These are phyloP conservation scores for Eucalyptus grandis DNA, from an alignment of 345 rosid genomes.

Conservation along the genomic window DNA sequence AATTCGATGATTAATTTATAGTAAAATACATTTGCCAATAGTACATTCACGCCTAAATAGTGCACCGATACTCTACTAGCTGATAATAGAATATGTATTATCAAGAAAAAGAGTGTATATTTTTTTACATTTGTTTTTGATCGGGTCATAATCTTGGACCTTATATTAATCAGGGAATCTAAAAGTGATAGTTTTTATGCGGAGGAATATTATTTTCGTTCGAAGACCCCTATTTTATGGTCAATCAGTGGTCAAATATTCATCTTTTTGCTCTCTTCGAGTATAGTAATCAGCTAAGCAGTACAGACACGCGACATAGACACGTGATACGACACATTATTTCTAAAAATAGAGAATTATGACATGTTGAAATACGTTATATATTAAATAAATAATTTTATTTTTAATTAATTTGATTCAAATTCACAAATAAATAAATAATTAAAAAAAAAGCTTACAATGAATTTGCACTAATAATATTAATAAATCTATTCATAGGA, in stretches of 20 bases:
- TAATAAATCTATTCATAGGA: too few relatives aligned
- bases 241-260: background rate
- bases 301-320: accelerated
- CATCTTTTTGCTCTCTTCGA: background rate
- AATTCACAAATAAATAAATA: too few relatives aligned
- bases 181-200: background rate
- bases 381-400: too few relatives aligned
- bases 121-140: background rate
- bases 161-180: background rate
- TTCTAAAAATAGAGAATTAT: too few relatives aligned
- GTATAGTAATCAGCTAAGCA: background rate
- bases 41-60: background rate
- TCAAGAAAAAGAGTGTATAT: background rate
- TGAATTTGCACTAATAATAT: too few relatives aligned
- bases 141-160: background rate
- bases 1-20: background rate
- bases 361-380: accelerated
- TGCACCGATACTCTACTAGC: background rate
- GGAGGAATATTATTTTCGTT: background rate
- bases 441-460: too few relatives aligned
- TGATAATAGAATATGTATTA: background rate
- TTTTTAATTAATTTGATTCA: too few relatives aligned
- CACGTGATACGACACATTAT: too few relatives aligned
- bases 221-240: background rate
- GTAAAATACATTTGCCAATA: background rate